Evolutionary conservation across 2,329 filamentous ascomycete species (phyloP), one percentile per base, ranked within the genome.

Genomic region (Hirsutella minnesotensis): DNA sequence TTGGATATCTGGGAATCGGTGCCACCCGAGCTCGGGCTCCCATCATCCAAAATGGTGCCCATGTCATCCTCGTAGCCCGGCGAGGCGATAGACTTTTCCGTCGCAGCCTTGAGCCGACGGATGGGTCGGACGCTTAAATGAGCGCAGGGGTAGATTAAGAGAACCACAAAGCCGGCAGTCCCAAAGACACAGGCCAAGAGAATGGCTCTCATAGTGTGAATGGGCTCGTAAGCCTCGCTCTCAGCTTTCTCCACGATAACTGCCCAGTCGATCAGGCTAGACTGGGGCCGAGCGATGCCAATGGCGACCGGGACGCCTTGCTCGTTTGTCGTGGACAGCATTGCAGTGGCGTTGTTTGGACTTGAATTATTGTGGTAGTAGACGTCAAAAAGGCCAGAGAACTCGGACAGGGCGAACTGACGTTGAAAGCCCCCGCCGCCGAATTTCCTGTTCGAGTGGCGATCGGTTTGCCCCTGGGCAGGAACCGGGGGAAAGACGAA

Each of bases 111-210:
- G 33, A 94, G 67, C 48, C 83, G 72, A 40, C 83, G 70, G 49
- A 94, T 95, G 0, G 89, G 89, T 50, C 80, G 68, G 38, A 92
- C 86, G 39, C 84, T 84, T 46, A 83, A 76, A 56, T 95, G 88
- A 2, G 88, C 86, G 31, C 88, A 78, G 0, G 88, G 86, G 31
- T 89, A 73, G 3, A 86, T 72, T 2, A 94, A 58, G 9, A 94
- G 47, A 3, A 88, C 58, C 41, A 94, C 75, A 4, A 83, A 69
- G 0, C 82, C 88, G 12, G 81, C 73, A 0, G 87, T 90, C 1
- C 83, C 86, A 57, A 95, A 94, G 0, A 94, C 83, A 47, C 86
- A 94, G 5, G 79, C 86, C 2, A 95, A 63, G 2, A 95, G 73
- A 40, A 95, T 86, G 39, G 82, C 80, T 18, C 85, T 78, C n/a